Evolutionary conservation across 352 stramenopile species (phyloP), one percentile per base, ranked within the genome.

Genomic region (Thraustotheca clavata): DNA sequence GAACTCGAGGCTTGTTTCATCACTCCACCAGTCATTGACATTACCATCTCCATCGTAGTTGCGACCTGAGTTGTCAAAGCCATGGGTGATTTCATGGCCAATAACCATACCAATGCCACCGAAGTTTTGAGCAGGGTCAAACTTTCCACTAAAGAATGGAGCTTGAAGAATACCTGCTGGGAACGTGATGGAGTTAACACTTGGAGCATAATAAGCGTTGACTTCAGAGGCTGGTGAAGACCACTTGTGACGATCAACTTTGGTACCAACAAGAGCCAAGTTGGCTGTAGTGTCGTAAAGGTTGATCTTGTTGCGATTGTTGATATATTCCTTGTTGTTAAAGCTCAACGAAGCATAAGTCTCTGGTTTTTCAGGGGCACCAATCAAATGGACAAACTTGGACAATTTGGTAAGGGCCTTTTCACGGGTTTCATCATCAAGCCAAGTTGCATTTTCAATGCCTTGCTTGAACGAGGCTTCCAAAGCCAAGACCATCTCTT

Each of bases 71-170:
- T 97, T 88, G 69, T 98, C 91, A 68, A 96, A 98, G 16, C 89
- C 91, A 66, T 98, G 89, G 11, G 89, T 96, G 69, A 98, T 91
- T 72, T 97, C 91, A 68, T 98, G 91, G 1, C 88, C 89, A 67
- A 97, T 94, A 9, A 98, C 83, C 67, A 93, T 91, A 1, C 89
- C 88, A 57, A 97, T 97, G 8, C 79, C 81, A 40, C 88, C 91
- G 70, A 91, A 98, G 65, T 98, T 97, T 2, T 91, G 82, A 0
- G 72, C 67, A 14, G 90, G 81, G 68, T 92, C 91, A 4, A 80
- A 67, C 24, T 93, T 74, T 18, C 74, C 75, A 54, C 88, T 63
- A 59, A 89, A 93, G 52, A 93, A 90, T n/a, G 83, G 83, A 40
- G 87, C 84, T 69, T 98, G 91, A 20, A 97, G 55, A 62, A 97